These are phyloP conservation scores for Clonostachys rhizophaga DNA, from an alignment of 2,329 filamentous ascomycete genomes.

Conservation along the genomic window DNA sequence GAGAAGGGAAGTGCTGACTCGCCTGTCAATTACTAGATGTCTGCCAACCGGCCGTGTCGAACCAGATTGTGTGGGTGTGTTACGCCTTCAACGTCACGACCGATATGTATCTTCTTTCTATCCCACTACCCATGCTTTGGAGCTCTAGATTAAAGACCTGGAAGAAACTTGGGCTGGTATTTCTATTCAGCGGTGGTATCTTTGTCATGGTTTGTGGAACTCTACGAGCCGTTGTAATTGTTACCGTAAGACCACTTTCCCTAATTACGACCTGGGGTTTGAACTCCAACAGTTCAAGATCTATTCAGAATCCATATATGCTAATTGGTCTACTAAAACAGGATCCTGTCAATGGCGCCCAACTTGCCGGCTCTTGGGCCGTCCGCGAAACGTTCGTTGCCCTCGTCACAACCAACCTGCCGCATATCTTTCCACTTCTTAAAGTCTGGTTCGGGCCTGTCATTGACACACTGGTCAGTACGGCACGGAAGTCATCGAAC, in stretches of 20 bases:
- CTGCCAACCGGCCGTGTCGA: conserved; percentile 45
- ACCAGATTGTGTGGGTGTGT: conserved; percentile 44
- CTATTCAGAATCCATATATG: too few relatives aligned
- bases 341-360: conserved; percentile 32
- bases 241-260: conserved; percentile 17
- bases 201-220: conserved; percentile 31
- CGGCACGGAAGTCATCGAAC: background rate
- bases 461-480: background rate
- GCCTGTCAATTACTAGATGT: conserved; percentile 18
- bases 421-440: conserved; percentile 38
- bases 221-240: conserved; percentile 27
- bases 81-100: conserved; percentile 48
- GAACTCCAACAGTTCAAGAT: too few relatives aligned
- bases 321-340: conserved; percentile 5
- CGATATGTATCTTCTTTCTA: conserved; percentile 53
- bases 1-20: background rate
- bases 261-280: too few relatives aligned
- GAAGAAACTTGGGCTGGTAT: conserved; percentile 29
- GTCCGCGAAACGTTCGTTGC: conserved; percentile 38
- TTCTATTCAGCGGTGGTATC: conserved; percentile 30
- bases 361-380: conserved; percentile 34
- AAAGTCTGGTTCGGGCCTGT: conserved; percentile 9
- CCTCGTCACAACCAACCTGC: conserved; percentile 34
- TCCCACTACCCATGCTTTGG: conserved; percentile 49
- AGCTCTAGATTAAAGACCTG: conserved; percentile 22